Evolutionary conservation across 2,329 filamentous ascomycete species (phyloP).

Genomic region (Colletotrichum abscissum): DNA sequence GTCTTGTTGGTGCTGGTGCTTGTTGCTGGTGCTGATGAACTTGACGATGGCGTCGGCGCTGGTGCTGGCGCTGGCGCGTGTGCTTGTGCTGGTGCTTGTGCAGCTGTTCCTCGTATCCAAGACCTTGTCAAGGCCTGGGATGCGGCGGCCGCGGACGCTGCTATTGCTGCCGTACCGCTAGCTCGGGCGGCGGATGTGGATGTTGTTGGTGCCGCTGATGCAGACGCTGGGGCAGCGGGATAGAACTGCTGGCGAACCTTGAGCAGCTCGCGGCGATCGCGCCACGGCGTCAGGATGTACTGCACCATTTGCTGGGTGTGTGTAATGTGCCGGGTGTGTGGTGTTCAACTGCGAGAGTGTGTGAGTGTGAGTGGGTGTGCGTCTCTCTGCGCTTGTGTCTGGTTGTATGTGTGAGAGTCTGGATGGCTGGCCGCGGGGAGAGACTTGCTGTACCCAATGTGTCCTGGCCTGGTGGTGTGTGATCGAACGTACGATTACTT

Average conservation of each 20-base stretch:
- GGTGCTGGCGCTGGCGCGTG: no score
- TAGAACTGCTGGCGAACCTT: constrained; percentile 75
- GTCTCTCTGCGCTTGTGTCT: background rate
- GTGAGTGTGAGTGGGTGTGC: background rate
- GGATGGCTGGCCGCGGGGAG: background rate
- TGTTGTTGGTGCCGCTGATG: constrained; percentile 20
- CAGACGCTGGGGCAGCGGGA: constrained; percentile 43
- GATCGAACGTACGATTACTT: background rate
- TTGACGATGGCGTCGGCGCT: no score
- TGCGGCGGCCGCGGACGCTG: background rate
- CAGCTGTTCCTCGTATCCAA: constrained; percentile 16
- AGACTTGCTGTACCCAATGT: background rate
- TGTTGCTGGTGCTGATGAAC: constrained; percentile 8
- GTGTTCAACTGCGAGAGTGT: background rate
- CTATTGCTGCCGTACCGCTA: background rate
- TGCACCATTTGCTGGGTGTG: constrained; percentile 65
- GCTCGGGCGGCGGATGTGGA: background rate
- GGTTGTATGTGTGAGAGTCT: background rate
- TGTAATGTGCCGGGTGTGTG: background rate
- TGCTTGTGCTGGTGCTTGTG: constrained; percentile 24
- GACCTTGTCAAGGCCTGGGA: background rate
- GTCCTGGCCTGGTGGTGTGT: no score
- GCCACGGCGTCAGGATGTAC: constrained; percentile 81
- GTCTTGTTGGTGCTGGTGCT: background rate
- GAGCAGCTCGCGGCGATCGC: constrained; percentile 73